Percentiles rank a stretch among this genome's conserved stretches.
Conservation (phyloP, 1,284 basidiomycete genomes). For the Tilletia indica region DNA sequence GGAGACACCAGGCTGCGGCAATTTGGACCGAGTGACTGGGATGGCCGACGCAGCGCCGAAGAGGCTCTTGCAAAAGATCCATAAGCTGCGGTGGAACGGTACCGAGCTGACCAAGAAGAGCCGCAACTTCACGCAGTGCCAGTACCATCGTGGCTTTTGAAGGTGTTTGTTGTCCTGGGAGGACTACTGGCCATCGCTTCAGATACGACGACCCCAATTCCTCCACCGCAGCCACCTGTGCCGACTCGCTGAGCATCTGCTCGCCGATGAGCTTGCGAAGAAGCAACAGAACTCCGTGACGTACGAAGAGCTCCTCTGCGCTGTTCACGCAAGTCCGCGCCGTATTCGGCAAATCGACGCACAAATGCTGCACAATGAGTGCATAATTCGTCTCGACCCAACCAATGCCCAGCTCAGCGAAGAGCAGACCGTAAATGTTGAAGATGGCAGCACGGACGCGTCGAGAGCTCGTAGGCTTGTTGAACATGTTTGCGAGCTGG, state of each 20-base stretch:
- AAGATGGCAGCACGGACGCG: slow-evolving; percentile 79
- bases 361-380: slow-evolving; percentile 73
- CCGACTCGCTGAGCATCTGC: slow-evolving; percentile 78
- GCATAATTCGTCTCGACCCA: slow-evolving; percentile 84
- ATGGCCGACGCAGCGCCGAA: slow-evolving; percentile 80
- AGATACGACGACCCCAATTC: slow-evolving; percentile 78
- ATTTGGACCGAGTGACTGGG: slow-evolving; percentile 82
- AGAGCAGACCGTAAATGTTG: slow-evolving; percentile 79
- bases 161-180: slow-evolving; percentile 78
- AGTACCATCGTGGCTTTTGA: slow-evolving; percentile 71
- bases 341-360: slow-evolving; percentile 65
- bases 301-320: slow-evolving; percentile 69
- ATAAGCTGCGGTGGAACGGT: slow-evolving; percentile 86
- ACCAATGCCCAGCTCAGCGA: slow-evolving; percentile 70
- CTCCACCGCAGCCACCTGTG: slow-evolving; percentile 85
- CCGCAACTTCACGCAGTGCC: slow-evolving; percentile 78
- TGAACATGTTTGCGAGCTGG: slow-evolving; percentile 75
- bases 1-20: slow-evolving; percentile 79
- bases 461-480: slow-evolving; percentile 66
- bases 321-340: slow-evolving; percentile 30
- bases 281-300: slow-evolving; percentile 73
- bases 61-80: slow-evolving; percentile 80
- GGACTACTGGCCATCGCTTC: slow-evolving; percentile 85
- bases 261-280: slow-evolving; percentile 82
- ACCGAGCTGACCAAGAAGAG: slow-evolving; percentile 81